Base-by-base conservation (phyloP, 768 basidiomycete species). In the Nidularia pulvinata region DNA sequence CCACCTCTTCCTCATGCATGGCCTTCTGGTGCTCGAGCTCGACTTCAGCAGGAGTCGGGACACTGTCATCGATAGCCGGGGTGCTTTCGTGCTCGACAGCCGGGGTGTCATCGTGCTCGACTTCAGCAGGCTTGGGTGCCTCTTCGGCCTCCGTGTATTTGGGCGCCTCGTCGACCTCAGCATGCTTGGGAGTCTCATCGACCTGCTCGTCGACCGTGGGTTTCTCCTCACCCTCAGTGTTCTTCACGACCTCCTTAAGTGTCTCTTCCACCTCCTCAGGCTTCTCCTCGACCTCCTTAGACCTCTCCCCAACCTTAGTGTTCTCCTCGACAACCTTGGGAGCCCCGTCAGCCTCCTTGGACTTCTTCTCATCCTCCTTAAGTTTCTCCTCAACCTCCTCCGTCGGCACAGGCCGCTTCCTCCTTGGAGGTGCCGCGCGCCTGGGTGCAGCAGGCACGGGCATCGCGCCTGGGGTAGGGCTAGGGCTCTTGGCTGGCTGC, bases 381-480 rank as follows among this genome's bases (percentile, higher is more conserved):
- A 30, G 25, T 30, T 60, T 62, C 57, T 61, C 63, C 57, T 61
- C 58, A 30, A 30, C 25, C 25, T 30, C 25, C 25, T 30, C 25
- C 25, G 25, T 4, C 25, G 25, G 25, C 25, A 30, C 25, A 4
- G 25, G 25, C 25, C 25, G 25, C 61, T 89, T 88, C 69, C 78
- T 85, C 42, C 91, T 76, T 7, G 92, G 91, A 47, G 89, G 90
- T 3, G 78, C 91, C 25, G 89, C 79, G 4, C 91, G 81, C 44
- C 88, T 83, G 43, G 91, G 91, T 14, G 75, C 85, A 11, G 82
- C 79, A 11, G 91, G 89, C 4, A 90, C 75, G 19, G 91, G 89
- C 85, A 93, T 92, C 0, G 83, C 75, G 5, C 73, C 56, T 14
- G 82, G 81, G 22, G 67, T 70, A 35, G 75, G 77, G 9, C 74